Conservation (phyloP, 257 asterid species). For the Perilla frutescens region DNA sequence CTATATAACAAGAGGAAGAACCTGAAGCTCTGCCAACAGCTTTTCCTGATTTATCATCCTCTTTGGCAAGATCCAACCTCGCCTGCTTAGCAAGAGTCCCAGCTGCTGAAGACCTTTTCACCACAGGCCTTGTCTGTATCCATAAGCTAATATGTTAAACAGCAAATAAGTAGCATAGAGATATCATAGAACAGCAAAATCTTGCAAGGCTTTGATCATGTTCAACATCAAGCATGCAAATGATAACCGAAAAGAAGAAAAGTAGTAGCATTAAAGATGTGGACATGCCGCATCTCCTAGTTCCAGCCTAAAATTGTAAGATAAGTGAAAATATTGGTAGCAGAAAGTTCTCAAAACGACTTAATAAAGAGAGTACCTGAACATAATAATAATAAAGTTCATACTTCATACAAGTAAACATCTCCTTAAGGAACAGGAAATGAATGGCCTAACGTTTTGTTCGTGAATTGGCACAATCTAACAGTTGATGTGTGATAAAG, state of each 20-base stretch:
- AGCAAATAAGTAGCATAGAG: conserved; percentile 15
- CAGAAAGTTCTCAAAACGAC: too few relatives aligned
- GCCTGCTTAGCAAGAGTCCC: conserved; percentile 76
- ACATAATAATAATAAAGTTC: background rate
- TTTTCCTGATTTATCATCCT: conserved; percentile 74
- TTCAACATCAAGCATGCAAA: conserved; percentile 19
- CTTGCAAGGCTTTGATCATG: background rate
- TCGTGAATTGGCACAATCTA: too few relatives aligned
- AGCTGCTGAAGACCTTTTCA: conserved; percentile 63
- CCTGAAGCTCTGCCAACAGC: conserved; percentile 56
- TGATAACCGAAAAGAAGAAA: too few relatives aligned
- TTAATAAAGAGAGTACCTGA: background rate
- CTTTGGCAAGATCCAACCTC: conserved; percentile 73
- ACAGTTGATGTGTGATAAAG: too few relatives aligned
- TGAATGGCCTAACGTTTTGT: too few relatives aligned
- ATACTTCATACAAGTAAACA: background rate
- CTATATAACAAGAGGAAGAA: conserved; percentile 47
- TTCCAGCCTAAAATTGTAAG: too few relatives aligned
- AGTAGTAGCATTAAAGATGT: too few relatives aligned
- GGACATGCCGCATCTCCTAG: too few relatives aligned
- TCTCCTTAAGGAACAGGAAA: background rate
- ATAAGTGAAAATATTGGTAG: too few relatives aligned
- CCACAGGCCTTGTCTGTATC: conserved; percentile 64
- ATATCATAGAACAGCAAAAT: conserved; percentile 1
- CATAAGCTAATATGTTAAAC: conserved; percentile 17